These are phyloP conservation scores for Stemphylium vesicarium DNA, from an alignment of 2,329 filamentous ascomycete genomes.

Conservation along the genomic window DNA sequence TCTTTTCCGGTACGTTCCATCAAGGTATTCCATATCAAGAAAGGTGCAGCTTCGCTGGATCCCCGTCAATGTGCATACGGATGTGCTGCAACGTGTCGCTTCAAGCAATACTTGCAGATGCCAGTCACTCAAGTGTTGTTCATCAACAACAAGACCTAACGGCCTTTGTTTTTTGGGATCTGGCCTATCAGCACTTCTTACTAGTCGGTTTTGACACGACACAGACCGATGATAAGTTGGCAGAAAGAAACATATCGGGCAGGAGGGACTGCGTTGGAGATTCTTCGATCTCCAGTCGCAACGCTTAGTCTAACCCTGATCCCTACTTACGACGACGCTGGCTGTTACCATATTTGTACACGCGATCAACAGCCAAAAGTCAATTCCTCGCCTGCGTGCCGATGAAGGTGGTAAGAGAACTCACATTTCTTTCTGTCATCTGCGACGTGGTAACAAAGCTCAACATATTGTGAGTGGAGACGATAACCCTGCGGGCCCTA, in stretches of 20 bases:
- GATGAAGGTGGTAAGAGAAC: background rate
- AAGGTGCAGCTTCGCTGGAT: background rate
- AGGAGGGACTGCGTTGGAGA: background rate
- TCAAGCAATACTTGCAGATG: background rate
- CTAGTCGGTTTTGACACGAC: background rate
- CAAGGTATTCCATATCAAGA: background rate
- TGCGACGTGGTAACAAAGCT: background rate
- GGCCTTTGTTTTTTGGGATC: slow-evolving; percentile 4
- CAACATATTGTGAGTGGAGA: slow-evolving; percentile 2
- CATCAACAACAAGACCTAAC: slow-evolving; percentile 1
- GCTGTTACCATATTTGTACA: background rate
- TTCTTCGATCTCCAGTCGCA: background rate
- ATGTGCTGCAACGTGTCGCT: background rate
- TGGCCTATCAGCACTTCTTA: background rate
- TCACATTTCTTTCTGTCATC: background rate
- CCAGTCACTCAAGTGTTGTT: background rate
- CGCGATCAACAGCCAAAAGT: background rate
- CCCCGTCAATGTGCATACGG: background rate
- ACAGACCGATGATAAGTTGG: background rate
- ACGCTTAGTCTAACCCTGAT: background rate
- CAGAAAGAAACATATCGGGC: background rate
- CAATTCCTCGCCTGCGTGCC: background rate
- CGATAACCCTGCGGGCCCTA: background rate
- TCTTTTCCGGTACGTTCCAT: slow-evolving; percentile 1
- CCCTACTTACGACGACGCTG: background rate